phyloP scores from a whole-genome alignment of 2,329 filamentous ascomycete species.

The Apiospora hydei region DNA sequence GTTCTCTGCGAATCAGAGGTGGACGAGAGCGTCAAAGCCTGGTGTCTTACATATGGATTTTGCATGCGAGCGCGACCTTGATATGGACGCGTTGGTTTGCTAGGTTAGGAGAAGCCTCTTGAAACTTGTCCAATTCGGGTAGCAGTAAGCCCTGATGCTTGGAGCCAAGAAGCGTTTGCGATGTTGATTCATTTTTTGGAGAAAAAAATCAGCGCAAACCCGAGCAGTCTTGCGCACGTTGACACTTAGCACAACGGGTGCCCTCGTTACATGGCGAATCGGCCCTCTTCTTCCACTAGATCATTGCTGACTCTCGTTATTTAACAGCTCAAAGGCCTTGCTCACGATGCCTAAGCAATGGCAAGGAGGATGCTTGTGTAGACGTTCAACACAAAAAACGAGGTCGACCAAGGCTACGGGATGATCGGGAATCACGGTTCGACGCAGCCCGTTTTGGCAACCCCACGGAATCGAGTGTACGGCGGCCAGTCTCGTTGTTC shows the following conservation, averaged over 20 bases:
- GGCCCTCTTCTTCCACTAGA: constrained; percentile 2
- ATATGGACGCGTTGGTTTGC: background rate
- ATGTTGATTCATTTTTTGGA: background rate
- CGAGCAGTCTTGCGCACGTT: background rate
- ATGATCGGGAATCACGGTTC: constrained; percentile 70
- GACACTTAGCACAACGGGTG: background rate
- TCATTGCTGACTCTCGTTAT: constrained; percentile 41
- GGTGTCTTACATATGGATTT: background rate
- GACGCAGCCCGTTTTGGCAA: constrained; percentile 58
- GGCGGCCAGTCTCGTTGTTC: constrained; percentile 61
- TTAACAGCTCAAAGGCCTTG: constrained; percentile 75
- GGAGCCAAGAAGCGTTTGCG: background rate
- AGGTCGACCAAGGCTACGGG: constrained; percentile 77
- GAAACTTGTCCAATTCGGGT: background rate
- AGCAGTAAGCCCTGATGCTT: background rate
- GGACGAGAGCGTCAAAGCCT: background rate
- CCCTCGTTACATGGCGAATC: background rate
- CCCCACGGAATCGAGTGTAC: constrained; percentile 52
- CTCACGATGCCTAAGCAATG: constrained; percentile 77
- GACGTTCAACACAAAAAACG: constrained; percentile 89
- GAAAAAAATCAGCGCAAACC: background rate
- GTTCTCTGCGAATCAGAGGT: background rate
- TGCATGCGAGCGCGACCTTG: background rate
- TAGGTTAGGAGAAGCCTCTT: background rate
- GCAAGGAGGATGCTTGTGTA: constrained; percentile 80